A percentile compares a stretch with the other conserved stretches of the same genome.
Evolutionary conservation across 2,329 filamentous ascomycete genomes (phyloP).

Genomic region (Lasiodiplodia sp.): DNA sequence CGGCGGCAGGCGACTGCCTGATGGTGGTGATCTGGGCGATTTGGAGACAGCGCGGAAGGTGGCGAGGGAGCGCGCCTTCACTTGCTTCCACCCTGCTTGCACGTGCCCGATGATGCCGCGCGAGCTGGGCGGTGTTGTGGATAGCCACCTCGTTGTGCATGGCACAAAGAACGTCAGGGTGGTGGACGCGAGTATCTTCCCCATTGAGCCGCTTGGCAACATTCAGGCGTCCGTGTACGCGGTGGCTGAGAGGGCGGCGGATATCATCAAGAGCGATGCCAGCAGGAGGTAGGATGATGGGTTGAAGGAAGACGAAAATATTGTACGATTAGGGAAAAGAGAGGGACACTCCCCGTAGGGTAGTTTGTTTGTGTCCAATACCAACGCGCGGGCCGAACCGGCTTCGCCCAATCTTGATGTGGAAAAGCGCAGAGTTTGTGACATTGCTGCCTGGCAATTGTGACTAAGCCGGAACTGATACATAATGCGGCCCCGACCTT

Average conservation of each 20-base stretch:
- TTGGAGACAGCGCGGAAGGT: constrained; percentile 29
- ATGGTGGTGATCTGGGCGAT: not conserved
- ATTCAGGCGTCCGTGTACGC: constrained; percentile 30
- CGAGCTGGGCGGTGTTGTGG: constrained; percentile 41
- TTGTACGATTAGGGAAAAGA: too few species aligned
- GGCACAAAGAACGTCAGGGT: constrained; percentile 33
- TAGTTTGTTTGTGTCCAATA: too few species aligned
- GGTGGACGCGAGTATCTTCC: constrained; percentile 32
- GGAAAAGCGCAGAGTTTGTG: too few species aligned
- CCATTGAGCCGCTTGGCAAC: constrained; percentile 22
- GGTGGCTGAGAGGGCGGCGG: constrained; percentile 35
- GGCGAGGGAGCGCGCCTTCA: constrained; percentile 41
- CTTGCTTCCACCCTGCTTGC: constrained; percentile 41
- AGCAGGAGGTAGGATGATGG: too few species aligned
- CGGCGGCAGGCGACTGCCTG: constrained; percentile 33
- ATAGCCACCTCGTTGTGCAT: constrained; percentile 38
- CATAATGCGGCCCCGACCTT: not conserved
- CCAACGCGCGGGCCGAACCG: too few species aligned
- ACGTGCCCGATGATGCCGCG: constrained; percentile 41
- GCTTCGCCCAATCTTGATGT: too few species aligned
- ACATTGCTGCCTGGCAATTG: too few species aligned
- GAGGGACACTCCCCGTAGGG: too few species aligned
- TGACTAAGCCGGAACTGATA: not conserved
- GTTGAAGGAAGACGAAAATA: too few species aligned
- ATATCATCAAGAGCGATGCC: constrained; percentile 37